Base-by-base conservation (phyloP, 441 rosid species). In the Omphalea diandra region DNA sequence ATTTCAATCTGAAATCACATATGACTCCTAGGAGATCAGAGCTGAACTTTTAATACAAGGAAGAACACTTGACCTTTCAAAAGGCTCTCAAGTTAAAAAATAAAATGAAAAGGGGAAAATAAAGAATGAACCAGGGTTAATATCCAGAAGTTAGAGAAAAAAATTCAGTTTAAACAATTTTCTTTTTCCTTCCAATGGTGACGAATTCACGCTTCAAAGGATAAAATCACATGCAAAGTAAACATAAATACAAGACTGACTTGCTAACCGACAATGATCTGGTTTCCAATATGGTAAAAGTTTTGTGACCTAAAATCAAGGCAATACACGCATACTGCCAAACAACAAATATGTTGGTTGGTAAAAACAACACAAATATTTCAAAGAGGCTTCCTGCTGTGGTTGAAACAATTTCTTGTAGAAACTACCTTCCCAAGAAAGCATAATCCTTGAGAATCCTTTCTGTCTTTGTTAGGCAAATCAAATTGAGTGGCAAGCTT, bases 361-460 rank as follows among this genome's bases (percentile, higher is more conserved):
- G 27, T 33, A 44, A 5, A 50, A 26, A 52, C 15, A 66, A 2
- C 20, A 8, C n/a, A n/a, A 59, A 57, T 59, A 69, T n/a, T 29
- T 68, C 18, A 43, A 11, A 68, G 46, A 41, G 35, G 62, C 12
- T 67, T 17, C 41, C 54, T 44, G 26, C 15, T n/a, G n/a, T n/a
- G 38, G 18, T 36, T 63, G 52, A 57, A 67, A 52, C 24, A 68
- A 47, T 27, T 52, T 69, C 50, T 40, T 24, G 18, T 4, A 35
- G 52, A 52, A 53, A 57, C 38, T 85, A 94, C 98, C 97, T 94
- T 94, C 62, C 98, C 97, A 63, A 94, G 94, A 79, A 91, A 90
- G 81, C 98, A 94, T 79, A 91, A 90, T 75, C 98, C 97, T 72
- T 88, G 94, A 2, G 98, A 94, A 79, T 94, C 98, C 83, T 91